phyloP scores from a whole-genome alignment of 768 basidiomycete genomes.

The Albatrellus ellisii region DNA sequence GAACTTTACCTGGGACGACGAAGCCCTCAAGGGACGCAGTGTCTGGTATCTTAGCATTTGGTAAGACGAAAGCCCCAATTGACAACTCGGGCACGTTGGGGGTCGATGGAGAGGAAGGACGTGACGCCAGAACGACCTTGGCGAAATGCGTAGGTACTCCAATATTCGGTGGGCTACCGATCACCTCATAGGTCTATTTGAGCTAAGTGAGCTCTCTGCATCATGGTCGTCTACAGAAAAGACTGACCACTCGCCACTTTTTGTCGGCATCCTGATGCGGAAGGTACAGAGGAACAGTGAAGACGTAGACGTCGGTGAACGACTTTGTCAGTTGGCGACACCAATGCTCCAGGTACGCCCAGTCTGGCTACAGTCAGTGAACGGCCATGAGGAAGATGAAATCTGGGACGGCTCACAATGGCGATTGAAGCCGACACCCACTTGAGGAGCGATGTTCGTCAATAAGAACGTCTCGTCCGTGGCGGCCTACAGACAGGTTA shows the following conservation, averaged over 20 bases:
- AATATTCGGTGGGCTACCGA: conserved; percentile 82
- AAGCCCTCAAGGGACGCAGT: conserved; percentile 71
- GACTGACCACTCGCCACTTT: conserved; percentile 87
- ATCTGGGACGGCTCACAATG: conserved; percentile 46
- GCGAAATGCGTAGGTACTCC: conserved; percentile 97
- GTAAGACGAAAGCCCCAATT: conserved; percentile 90
- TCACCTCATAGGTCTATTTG: conserved; percentile 80
- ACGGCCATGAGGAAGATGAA: background rate
- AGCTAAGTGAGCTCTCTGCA: background rate
- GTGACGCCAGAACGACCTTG: conserved; percentile 79
- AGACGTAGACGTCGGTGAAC: conserved; percentile 93
- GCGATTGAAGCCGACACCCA: conserved; percentile 93
- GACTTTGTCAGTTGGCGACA: conserved; percentile 77
- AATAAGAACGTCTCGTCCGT: conserved; percentile 96
- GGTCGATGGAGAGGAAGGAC: conserved; percentile 58
- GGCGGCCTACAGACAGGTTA: conserved; percentile 37
- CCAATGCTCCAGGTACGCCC: conserved; percentile 96
- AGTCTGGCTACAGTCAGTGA: conserved; percentile 52
- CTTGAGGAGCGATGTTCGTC: conserved; percentile 96
- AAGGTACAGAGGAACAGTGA: conserved; percentile 95
- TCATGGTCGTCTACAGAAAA: conserved; percentile 1
- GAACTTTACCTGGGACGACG: conserved; percentile 56
- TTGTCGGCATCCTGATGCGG: conserved; percentile 78
- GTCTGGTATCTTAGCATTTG: conserved; percentile 88
- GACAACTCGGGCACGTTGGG: conserved; percentile 66